phyloP scores from a whole-genome alignment of 1,139 yeast species.

The Candida albicans region DNA sequence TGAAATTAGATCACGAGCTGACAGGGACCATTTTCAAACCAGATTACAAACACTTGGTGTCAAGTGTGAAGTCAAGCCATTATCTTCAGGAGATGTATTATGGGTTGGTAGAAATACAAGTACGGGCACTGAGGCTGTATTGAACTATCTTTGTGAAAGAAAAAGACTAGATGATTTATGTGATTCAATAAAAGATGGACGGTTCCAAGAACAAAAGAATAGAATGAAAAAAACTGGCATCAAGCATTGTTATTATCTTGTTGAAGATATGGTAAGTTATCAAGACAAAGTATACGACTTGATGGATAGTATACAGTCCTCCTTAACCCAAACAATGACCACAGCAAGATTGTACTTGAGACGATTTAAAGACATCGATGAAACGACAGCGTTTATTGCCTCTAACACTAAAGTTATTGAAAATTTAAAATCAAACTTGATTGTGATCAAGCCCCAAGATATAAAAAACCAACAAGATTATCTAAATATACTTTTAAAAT shows the following conservation, averaged over 20 bases:
- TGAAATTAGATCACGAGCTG: constrained; percentile 64
- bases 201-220: constrained; percentile 82
- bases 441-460: constrained; percentile 51
- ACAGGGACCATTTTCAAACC: constrained; percentile 62
- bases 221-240: constrained; percentile 71
- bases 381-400: constrained; percentile 65
- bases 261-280: constrained; percentile 66
- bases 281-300: constrained; percentile 37
- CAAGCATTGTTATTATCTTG: constrained; percentile 66
- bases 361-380: constrained; percentile 70
- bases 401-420: constrained; percentile 55
- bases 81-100: constrained; percentile 82
- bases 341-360: constrained; percentile 67
- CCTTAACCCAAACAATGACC: constrained; percentile 71
- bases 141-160: constrained; percentile 83
- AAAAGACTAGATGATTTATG: constrained; percentile 87
- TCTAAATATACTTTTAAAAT: constrained; percentile 34
- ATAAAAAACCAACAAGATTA: constrained; percentile 58
- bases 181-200: constrained; percentile 78
- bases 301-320: constrained; percentile 70
- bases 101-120: constrained; percentile 79
- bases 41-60: constrained; percentile 55
- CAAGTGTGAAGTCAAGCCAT: constrained; percentile 52
- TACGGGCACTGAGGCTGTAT: constrained; percentile 62
- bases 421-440: constrained; percentile 36